phyloP scores from a whole-genome alignment of 768 basidiomycete genomes.

The Boletellus ananas region DNA sequence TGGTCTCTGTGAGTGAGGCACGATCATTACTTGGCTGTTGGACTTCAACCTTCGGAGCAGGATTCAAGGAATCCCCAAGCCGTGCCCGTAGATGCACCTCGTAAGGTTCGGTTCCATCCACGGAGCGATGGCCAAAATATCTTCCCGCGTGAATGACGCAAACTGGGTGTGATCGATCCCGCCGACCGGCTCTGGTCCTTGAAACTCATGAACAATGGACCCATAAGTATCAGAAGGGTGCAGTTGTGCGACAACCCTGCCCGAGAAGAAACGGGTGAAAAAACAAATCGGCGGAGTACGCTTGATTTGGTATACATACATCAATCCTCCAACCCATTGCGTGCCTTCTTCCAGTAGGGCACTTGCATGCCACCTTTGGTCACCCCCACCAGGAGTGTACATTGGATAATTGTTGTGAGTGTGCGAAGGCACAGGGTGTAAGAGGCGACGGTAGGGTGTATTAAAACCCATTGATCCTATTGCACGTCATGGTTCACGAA shows the following conservation, averaged over 20 bases:
- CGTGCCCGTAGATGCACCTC: conserved; percentile 63
- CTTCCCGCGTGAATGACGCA: conserved; percentile 66
- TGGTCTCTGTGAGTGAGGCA: conserved; percentile 5
- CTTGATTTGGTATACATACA: conserved; percentile 59
- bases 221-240: conserved; percentile 42
- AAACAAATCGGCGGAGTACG: neutral
- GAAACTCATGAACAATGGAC: conserved; percentile 35
- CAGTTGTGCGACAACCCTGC: conserved; percentile 63
- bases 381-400: conserved; percentile 65
- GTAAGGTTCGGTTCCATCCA: conserved; percentile 71
- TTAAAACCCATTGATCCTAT: conserved; percentile 3
- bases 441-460: conserved; percentile 41
- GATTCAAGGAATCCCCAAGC: conserved; percentile 56
- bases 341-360: conserved; percentile 55
- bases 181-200: conserved; percentile 47
- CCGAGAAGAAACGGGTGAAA: conserved; percentile 7
- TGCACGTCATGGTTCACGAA: neutral
- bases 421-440: conserved; percentile 52
- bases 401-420: conserved; percentile 66
- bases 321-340: conserved; percentile 70
- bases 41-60: neutral
- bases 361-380: conserved; percentile 58
- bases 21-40: neutral
- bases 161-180: conserved; percentile 55
- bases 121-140: conserved; percentile 69